A percentile compares a stretch with the other conserved stretches of the same genome.
Evolutionary conservation across 129 eudicot genomes (phyloP).

Genomic region (Oenanthe sinensis): DNA sequence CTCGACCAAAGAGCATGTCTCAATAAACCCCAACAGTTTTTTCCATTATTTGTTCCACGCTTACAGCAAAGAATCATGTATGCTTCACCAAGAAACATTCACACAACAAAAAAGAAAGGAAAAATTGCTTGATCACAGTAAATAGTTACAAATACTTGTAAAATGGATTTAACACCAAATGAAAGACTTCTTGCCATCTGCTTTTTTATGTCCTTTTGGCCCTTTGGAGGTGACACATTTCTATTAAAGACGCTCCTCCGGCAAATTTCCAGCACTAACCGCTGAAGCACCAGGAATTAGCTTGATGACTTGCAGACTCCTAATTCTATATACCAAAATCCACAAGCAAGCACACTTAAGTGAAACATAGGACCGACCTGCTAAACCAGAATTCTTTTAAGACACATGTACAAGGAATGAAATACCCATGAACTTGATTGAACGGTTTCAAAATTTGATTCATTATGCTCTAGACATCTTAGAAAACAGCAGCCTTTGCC

Average conservation of each 20-base stretch:
- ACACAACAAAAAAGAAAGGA: slow-evolving; percentile 13
- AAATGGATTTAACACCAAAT: slow-evolving; percentile 22
- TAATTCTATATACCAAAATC: slow-evolving; percentile 37
- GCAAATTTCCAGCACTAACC: slow-evolving; percentile 17
- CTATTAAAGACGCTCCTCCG: slow-evolving; percentile 11
- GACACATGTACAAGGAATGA: slow-evolving; percentile 47
- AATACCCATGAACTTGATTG: slow-evolving; percentile 36
- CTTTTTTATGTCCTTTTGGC: slow-evolving; percentile 12
- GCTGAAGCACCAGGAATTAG: slow-evolving; percentile 9
- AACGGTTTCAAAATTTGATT: slow-evolving; percentile 26
- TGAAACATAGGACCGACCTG: slow-evolving; percentile 19
- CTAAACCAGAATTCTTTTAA: slow-evolving; percentile 22
- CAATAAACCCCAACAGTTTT: not conserved
- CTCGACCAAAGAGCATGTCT: not conserved
- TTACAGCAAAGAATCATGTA: slow-evolving; percentile 12
- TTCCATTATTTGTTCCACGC: slow-evolving; percentile 22
- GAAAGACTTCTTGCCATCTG: slow-evolving; percentile 24
- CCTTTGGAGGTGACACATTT: not conserved
- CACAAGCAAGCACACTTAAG: slow-evolving; percentile 37
- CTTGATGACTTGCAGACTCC: slow-evolving; percentile 30
- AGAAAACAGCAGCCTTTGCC: slow-evolving; percentile 26
- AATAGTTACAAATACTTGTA: slow-evolving; percentile 14
- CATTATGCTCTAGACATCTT: slow-evolving; percentile 21
- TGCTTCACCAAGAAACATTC: slow-evolving; percentile 16
- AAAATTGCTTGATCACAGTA: slow-evolving; percentile 1